Evolutionary conservation across 1,139 yeast genomes (phyloP).

Genomic region (Barnettozyma hawaiiensis): DNA sequence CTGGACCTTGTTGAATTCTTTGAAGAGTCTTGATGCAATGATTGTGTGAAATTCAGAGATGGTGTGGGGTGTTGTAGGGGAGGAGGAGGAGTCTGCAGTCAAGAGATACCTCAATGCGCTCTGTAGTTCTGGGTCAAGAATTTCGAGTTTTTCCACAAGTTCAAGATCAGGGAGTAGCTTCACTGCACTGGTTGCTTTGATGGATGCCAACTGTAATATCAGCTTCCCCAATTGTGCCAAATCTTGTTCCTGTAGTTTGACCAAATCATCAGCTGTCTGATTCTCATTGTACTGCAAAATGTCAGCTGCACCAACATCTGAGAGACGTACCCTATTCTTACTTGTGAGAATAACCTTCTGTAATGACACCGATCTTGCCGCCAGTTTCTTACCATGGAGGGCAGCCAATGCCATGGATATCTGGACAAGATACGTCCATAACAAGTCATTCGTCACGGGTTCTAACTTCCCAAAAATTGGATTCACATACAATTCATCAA

Average conservation of each 20-base stretch:
- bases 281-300: conserved; percentile 42
- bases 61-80: conserved; percentile 20
- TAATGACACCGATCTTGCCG: conserved; percentile 59
- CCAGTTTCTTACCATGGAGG: conserved; percentile 57
- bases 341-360: conserved; percentile 68
- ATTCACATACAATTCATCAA: conserved; percentile 50
- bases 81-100: conserved; percentile 7
- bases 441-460: conserved; percentile 51
- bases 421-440: conserved; percentile 79
- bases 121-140: conserved; percentile 16
- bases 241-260: conserved; percentile 46
- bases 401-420: conserved; percentile 58
- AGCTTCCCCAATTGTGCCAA: conserved; percentile 50
- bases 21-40: conserved; percentile 38
- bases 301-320: conserved; percentile 70
- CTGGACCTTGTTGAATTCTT: conserved; percentile 48
- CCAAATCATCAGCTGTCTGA: conserved; percentile 21
- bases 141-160: conserved; percentile 17
- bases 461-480: conserved; percentile 28
- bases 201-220: conserved; percentile 49
- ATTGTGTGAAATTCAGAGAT: conserved; percentile 28
- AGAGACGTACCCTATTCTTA: conserved; percentile 60
- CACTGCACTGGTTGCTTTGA: conserved; percentile 34
- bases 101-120: conserved; percentile 30
- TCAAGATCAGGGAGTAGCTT: conserved; percentile 23